Conservation (phyloP, 495 filamentous ascomycete species). For the Hyaloscypha finlandica region DNA sequence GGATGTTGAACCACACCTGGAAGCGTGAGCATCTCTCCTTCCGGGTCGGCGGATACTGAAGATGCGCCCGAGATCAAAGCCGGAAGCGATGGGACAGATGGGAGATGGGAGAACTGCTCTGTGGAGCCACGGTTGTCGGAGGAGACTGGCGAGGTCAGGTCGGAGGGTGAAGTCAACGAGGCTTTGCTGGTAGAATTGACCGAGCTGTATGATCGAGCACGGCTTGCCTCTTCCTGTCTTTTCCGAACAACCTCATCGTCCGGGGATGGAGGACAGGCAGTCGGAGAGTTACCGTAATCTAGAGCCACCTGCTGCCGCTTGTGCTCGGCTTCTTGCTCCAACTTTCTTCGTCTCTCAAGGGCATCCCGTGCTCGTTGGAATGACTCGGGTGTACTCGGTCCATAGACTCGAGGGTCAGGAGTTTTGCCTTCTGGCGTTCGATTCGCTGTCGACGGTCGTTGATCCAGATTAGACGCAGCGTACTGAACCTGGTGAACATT, state of each 20-base stretch:
- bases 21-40: slow-evolving; percentile 54
- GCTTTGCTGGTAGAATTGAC: slow-evolving; percentile 43
- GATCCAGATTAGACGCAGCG: slow-evolving; percentile 29
- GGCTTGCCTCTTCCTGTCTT: slow-evolving; percentile 29
- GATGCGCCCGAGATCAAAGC: slow-evolving; percentile 79
- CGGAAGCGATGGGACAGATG: slow-evolving; percentile 76
- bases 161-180: slow-evolving; percentile 50
- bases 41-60: slow-evolving; percentile 65
- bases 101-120: slow-evolving; percentile 54
- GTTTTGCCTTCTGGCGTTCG: slow-evolving; percentile 35
- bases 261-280: slow-evolving; percentile 50
- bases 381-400: slow-evolving; percentile 31
- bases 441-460: slow-evolving; percentile 30
- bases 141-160: slow-evolving; percentile 58
- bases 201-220: slow-evolving; percentile 49
- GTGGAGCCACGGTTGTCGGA: slow-evolving; percentile 55
- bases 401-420: slow-evolving; percentile 31
- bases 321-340: slow-evolving; percentile 26
- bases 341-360: slow-evolving; percentile 30
- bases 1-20: slow-evolving; percentile 43
- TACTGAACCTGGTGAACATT: slow-evolving; percentile 41
- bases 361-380: slow-evolving; percentile 34
- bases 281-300: slow-evolving; percentile 19
- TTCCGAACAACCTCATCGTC: slow-evolving; percentile 44
- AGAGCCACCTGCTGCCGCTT: slow-evolving; percentile 18